A percentile compares a stretch with the other conserved stretches of the same genome.
phyloP scores from a whole-genome alignment of 306 rosid genomes.

The Cicer chorassanicum region DNA sequence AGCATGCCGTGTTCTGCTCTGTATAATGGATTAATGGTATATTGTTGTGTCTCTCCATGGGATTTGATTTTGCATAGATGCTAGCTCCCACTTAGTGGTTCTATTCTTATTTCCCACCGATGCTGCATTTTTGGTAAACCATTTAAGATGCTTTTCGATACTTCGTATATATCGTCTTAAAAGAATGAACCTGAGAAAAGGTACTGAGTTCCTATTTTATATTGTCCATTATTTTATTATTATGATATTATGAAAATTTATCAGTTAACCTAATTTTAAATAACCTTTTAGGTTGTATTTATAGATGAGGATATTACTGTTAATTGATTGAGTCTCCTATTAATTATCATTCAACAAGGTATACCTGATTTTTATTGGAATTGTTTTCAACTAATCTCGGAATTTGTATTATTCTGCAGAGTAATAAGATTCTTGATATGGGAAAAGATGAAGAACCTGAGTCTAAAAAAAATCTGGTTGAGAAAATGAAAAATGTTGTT shows the following conservation, averaged over 20 bases:
- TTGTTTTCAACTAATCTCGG: conserved; percentile 7
- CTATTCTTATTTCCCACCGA: neutral
- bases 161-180: neutral
- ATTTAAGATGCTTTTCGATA: conserved; percentile 1
- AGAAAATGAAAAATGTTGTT: conserved; percentile 54
- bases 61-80: conserved; percentile 2
- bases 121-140: neutral
- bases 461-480: conserved; percentile 55
- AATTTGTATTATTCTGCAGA: conserved; percentile 53
- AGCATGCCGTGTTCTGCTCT: neutral
- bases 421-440: conserved; percentile 51
- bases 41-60: neutral
- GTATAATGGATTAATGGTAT: too few relatives aligned
- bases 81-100: neutral
- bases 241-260: neutral
- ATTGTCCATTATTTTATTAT: conserved; percentile 3
- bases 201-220: neutral
- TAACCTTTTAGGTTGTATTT: conserved; percentile 2
- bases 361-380: conserved; percentile 37
- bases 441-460: conserved; percentile 58
- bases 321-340: neutral
- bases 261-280: neutral
- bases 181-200: neutral
- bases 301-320: neutral
- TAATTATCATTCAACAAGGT: conserved; percentile 4